These are phyloP conservation scores for Suhomyces canberraensis DNA, from an alignment of 805 yeast genomes.

Conservation along the genomic window DNA sequence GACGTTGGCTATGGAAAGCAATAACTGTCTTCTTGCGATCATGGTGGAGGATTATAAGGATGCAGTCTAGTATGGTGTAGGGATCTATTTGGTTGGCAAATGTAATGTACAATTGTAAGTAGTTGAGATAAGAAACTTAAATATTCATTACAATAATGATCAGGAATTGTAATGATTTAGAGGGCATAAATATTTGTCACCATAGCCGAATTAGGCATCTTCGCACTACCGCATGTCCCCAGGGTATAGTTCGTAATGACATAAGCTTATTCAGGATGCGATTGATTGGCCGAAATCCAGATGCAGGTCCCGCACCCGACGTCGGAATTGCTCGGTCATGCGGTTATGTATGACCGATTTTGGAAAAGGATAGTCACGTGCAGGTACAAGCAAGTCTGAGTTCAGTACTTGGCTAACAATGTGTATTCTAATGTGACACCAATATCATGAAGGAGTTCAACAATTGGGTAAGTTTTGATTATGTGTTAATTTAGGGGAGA, in stretches of 20 bases:
- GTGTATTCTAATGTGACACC: too few relatives aligned
- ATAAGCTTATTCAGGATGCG: neutral
- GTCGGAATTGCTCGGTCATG: neutral
- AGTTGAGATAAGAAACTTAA: neutral
- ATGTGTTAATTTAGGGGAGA: too few relatives aligned
- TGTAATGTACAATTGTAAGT: neutral
- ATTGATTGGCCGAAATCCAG: neutral
- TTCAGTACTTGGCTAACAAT: too few relatives aligned
- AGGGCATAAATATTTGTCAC: neutral
- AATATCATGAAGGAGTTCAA: too few relatives aligned
- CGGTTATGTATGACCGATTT: too few relatives aligned
- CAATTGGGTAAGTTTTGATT: too few relatives aligned
- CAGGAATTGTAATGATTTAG: too few relatives aligned
- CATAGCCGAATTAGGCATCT: neutral
- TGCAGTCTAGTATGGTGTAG: neutral
- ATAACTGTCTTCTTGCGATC: constrained; percentile 10
- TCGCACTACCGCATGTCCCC: constrained; percentile 5
- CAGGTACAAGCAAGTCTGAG: too few relatives aligned
- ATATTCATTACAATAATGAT: neutral
- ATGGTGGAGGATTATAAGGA: constrained; percentile 4
- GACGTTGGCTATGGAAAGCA: constrained; percentile 2
- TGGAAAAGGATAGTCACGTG: too few relatives aligned
- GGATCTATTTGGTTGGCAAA: too few relatives aligned
- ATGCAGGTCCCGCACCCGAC: constrained; percentile 1
- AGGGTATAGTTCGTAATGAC: neutral